Percentiles rank a stretch among this genome's conserved stretches.
phyloP scores from a whole-genome alignment of 2,329 filamentous ascomycete genomes.

The Dothideomycetes sp. region DNA sequence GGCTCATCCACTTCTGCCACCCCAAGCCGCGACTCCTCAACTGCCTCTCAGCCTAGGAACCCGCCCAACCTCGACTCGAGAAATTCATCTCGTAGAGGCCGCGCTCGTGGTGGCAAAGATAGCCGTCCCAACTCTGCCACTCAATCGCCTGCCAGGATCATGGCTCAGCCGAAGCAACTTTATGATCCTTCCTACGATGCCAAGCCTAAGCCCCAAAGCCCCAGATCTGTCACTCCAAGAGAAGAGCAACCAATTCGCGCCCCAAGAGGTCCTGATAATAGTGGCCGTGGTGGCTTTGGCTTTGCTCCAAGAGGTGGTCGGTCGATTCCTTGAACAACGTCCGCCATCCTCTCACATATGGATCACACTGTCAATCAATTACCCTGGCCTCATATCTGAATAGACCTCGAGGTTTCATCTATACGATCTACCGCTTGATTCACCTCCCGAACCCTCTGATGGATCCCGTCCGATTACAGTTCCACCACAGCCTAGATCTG shows the following conservation, averaged over 20 bases:
- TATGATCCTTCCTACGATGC: slow-evolving; percentile 66
- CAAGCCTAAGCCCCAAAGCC: slow-evolving; percentile 41
- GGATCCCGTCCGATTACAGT: too few species aligned
- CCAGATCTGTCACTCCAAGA: slow-evolving; percentile 41
- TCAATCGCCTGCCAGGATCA: slow-evolving; percentile 24
- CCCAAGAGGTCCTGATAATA: slow-evolving; percentile 68
- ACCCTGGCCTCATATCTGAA: too few species aligned
- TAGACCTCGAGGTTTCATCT: too few species aligned
- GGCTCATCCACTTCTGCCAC: slow-evolving; percentile 37
- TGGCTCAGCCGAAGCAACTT: slow-evolving; percentile 41
- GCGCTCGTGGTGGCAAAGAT: slow-evolving; percentile 20
- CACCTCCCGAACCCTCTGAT: too few species aligned
- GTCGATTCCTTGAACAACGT: slow-evolving; percentile 1
- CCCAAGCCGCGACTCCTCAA: slow-evolving; percentile 12
- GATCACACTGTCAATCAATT: too few species aligned
- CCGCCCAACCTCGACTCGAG: slow-evolving; percentile 11
- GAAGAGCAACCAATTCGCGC: slow-evolving; percentile 59
- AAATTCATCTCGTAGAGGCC: slow-evolving; percentile 18
- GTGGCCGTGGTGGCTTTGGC: slow-evolving; percentile 66
- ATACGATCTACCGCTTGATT: too few species aligned
- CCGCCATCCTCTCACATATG: not conserved
- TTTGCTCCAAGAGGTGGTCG: slow-evolving; percentile 57
- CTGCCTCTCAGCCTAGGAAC: slow-evolving; percentile 16
- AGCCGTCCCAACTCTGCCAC: slow-evolving; percentile 23
- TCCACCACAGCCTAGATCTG: too few species aligned